Evolutionary conservation across 352 stramenopile species (phyloP).

Genomic region (Phytophthora aleatoria): DNA sequence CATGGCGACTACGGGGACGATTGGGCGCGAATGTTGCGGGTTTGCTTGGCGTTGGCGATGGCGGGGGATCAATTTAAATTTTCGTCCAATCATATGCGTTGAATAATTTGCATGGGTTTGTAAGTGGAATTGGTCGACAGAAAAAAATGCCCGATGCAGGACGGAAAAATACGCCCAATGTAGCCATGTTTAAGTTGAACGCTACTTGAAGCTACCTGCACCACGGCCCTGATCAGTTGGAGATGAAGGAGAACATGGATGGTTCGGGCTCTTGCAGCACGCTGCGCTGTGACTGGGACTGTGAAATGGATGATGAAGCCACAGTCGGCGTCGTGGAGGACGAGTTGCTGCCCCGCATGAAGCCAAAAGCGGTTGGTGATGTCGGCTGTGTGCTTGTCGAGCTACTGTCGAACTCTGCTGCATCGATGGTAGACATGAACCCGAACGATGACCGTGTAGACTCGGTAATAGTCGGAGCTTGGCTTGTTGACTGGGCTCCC

Average conservation of each 20-base stretch:
- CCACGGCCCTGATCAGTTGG: slow-evolving; percentile 24
- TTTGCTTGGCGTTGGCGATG: slow-evolving; percentile 12
- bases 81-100: slow-evolving; percentile 1
- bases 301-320: slow-evolving; percentile 30
- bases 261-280: slow-evolving; percentile 32
- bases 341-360: slow-evolving; percentile 43
- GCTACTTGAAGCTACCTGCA: neutral
- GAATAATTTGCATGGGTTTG: neutral
- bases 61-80: slow-evolving; percentile 6
- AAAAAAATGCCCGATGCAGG: neutral
- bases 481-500: neutral
- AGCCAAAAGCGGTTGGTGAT: slow-evolving; percentile 68
- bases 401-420: slow-evolving; percentile 33
- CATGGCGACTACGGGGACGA: slow-evolving; percentile 22
- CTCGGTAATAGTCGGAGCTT: slow-evolving; percentile 17
- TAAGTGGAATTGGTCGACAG: neutral
- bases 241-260: slow-evolving; percentile 75
- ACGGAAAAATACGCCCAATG: slow-evolving; percentile 6
- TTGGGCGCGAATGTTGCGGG: slow-evolving; percentile 7
- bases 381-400: slow-evolving; percentile 39
- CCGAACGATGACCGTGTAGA: slow-evolving; percentile 51
- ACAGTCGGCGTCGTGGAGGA: slow-evolving; percentile 40
- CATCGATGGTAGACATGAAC: slow-evolving; percentile 49
- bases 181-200: neutral
- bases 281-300: slow-evolving; percentile 29